Evolutionary conservation across 108 stramenopile species (phyloP).

Genomic region (Nitzschia palea): DNA sequence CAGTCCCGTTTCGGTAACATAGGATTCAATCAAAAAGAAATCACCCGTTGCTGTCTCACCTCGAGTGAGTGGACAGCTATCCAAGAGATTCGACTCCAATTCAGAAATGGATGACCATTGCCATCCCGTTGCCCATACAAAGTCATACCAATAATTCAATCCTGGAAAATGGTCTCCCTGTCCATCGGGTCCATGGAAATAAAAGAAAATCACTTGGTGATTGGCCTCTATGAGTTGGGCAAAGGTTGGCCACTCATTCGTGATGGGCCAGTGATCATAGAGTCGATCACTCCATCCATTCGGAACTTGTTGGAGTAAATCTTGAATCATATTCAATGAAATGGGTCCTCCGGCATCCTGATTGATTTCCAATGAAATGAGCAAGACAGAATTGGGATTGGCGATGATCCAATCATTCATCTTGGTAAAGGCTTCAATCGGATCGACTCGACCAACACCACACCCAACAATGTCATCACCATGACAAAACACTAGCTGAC

Average conservation of each 20-base stretch:
- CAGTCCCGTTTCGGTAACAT: slow-evolving; percentile 25
- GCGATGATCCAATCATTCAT: slow-evolving; percentile 46
- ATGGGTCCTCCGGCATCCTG: slow-evolving; percentile 26
- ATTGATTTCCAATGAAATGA: slow-evolving; percentile 59
- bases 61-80: slow-evolving; percentile 52
- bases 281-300: slow-evolving; percentile 16
- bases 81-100: slow-evolving; percentile 32
- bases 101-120: slow-evolving; percentile 37
- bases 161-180: slow-evolving; percentile 30
- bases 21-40: slow-evolving; percentile 55
- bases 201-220: slow-evolving; percentile 63
- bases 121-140: slow-evolving; percentile 57
- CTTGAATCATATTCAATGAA: slow-evolving; percentile 21
- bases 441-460: slow-evolving; percentile 51
- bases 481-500: slow-evolving; percentile 54
- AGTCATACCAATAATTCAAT: slow-evolving; percentile 48
- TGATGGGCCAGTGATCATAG: slow-evolving; percentile 11
- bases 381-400: slow-evolving; percentile 54
- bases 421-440: slow-evolving; percentile 41
- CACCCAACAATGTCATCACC: slow-evolving; percentile 29
- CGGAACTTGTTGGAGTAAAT: slow-evolving; percentile 2
- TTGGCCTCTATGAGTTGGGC: slow-evolving; percentile 43
- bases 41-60: slow-evolving; percentile 19
- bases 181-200: slow-evolving; percentile 51
- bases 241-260: slow-evolving; percentile 59